Base-by-base conservation (phyloP, 176 grass and related monocot species). In the Musa troglodytarum region DNA sequence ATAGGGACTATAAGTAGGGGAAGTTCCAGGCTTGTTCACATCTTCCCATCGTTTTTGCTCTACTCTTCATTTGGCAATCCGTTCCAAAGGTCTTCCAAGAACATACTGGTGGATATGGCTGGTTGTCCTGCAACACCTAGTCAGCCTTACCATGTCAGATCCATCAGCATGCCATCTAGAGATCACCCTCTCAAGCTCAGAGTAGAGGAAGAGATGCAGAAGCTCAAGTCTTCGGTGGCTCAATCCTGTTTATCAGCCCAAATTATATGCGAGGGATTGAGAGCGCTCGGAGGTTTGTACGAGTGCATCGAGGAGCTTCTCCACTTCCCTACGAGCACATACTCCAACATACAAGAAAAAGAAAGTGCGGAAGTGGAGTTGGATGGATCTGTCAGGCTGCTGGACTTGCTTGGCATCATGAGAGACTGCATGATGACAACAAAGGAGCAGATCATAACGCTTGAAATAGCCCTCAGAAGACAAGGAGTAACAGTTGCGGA, bases 391-490 rank as follows among this genome's bases (percentile, higher is more conserved):
- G 29, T 76, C 3, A 63, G 55, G 57, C 16, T 76, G 19, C 21
- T 63, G 17, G 56, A 76, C n/a, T 12, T 76, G 55, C 57, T 29
- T 62, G 22, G 54, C 14, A 20, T 14, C 24, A 59, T 63, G 56
- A 63, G 52, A 19, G 55, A 76, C 62, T 61, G 57, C 55, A 43
- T 63, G 56, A 10, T 11, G 9, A 10, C 54, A 76, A 76, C 21
- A 9, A 76, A 49, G 43, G 56, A 50, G 16, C 56, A 76, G 10
- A 17, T 76, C 62, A 26, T 19, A 17, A 55, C 61, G 15, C 7
- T 49, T 20, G 54, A 49, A 57, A 61, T 58, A 12, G 13, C 74
- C 54, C 25, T 76, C n/a, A 34, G 55, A 62, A n/a, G 74, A 76
- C 54, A 19, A 76, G 55, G 57, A 61, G 74, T 62, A 20, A 13